phyloP scores from a whole-genome alignment of 805 yeast species.

The Ogataea ganodermae region DNA sequence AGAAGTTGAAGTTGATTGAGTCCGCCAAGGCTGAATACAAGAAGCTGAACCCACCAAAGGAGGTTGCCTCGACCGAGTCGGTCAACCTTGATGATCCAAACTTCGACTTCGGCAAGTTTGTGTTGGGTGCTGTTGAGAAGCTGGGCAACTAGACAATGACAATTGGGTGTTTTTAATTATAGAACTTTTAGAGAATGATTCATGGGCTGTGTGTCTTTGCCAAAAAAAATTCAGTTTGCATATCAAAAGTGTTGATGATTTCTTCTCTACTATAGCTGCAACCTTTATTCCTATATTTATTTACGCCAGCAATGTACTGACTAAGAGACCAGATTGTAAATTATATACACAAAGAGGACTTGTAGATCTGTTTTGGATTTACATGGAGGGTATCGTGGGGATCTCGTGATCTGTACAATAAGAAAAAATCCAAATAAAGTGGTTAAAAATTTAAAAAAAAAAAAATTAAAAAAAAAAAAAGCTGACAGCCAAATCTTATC shows the following conservation, averaged over 20 bases:
- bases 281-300: conserved; percentile 5
- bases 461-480: too few relatives aligned
- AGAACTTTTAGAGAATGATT: conserved; percentile 5
- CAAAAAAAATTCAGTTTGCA: neutral
- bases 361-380: too few relatives aligned
- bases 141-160: conserved; percentile 32
- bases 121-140: conserved; percentile 64
- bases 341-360: too few relatives aligned
- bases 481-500: neutral
- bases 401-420: too few relatives aligned
- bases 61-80: conserved; percentile 46
- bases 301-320: conserved; percentile 3
- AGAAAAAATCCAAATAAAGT: too few relatives aligned
- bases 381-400: too few relatives aligned
- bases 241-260: conserved; percentile 3
- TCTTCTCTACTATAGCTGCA: conserved; percentile 8
- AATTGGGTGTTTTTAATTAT: conserved; percentile 5
- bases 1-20: conserved; percentile 72
- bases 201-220: neutral
- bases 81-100: conserved; percentile 86
- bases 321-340: neutral
- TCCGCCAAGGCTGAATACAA: conserved; percentile 91
- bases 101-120: conserved; percentile 76
- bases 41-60: conserved; percentile 52
- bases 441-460: too few relatives aligned